Evolutionary conservation across 2,329 filamentous ascomycete genomes (phyloP).

Genomic region (Phoma sp.): DNA sequence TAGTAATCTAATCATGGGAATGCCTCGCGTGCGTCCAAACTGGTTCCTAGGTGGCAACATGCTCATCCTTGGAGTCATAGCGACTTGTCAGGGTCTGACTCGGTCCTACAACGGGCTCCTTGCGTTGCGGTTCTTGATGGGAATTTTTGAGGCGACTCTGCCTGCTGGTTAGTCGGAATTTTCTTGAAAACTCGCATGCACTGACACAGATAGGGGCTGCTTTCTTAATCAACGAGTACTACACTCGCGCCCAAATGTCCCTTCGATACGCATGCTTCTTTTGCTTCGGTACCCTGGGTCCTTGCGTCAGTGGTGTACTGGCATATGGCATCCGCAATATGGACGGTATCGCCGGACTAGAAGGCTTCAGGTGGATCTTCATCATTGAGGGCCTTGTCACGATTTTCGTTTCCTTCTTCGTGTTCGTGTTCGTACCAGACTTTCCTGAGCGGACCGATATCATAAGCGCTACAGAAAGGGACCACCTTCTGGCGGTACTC

Average conservation of each 20-base stretch:
- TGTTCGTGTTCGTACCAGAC: conserved; percentile 61
- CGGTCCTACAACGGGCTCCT: conserved; percentile 36
- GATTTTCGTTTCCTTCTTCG: conserved; percentile 54
- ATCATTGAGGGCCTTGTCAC: conserved; percentile 66
- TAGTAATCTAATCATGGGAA: conserved; percentile 79
- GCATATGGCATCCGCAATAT: conserved; percentile 51
- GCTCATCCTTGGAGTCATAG: conserved; percentile 67
- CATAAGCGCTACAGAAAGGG: conserved; percentile 57
- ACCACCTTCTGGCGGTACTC: conserved; percentile 58
- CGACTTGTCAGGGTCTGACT: conserved; percentile 41
- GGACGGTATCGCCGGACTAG: conserved; percentile 33
- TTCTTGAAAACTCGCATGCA: neutral
- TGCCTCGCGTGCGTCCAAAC: conserved; percentile 67
- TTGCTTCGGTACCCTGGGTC: conserved; percentile 60
- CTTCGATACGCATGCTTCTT: conserved; percentile 61
- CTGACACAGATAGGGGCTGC: conserved; percentile 31
- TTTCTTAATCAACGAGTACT: conserved; percentile 45
- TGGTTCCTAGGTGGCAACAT: conserved; percentile 83
- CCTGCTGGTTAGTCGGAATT: conserved; percentile 30
- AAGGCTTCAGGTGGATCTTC: conserved; percentile 57
- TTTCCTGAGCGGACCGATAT: conserved; percentile 59
- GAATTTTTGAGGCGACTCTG: conserved; percentile 41
- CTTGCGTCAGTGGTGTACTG: conserved; percentile 62
- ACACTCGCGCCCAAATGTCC: conserved; percentile 61
- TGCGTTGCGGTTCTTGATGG: conserved; percentile 41